Evolutionary conservation across 1,139 yeast genomes (phyloP).

Genomic region (Spathaspora sp.): DNA sequence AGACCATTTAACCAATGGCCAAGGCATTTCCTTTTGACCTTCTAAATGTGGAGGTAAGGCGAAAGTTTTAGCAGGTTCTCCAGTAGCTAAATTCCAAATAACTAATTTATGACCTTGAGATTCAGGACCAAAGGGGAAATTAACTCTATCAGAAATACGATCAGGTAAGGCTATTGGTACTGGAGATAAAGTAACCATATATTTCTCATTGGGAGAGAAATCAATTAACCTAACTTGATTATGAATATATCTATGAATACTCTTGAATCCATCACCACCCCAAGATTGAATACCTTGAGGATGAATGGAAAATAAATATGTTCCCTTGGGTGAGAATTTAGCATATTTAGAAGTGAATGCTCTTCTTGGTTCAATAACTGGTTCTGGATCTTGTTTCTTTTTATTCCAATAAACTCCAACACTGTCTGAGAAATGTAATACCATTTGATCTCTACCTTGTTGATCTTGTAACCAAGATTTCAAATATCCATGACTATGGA

Average conservation of each 20-base stretch:
- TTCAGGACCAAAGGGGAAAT: slow-evolving; percentile 82
- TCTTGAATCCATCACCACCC: slow-evolving; percentile 85
- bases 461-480: slow-evolving; percentile 90
- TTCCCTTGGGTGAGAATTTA: slow-evolving; percentile 93
- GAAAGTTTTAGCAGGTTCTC: slow-evolving; percentile 85
- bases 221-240: slow-evolving; percentile 88
- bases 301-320: slow-evolving; percentile 82
- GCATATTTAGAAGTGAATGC: slow-evolving; percentile 87
- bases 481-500: slow-evolving; percentile 76
- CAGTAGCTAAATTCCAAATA: slow-evolving; percentile 87
- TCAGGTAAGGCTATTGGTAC: slow-evolving; percentile 76
- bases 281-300: slow-evolving; percentile 95
- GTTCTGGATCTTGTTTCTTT: slow-evolving; percentile 71
- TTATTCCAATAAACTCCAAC: slow-evolving; percentile 91
- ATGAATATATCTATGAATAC: slow-evolving; percentile 79
- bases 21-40: slow-evolving; percentile 71
- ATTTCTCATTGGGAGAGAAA: slow-evolving; percentile 90
- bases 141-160: slow-evolving; percentile 58
- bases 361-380: slow-evolving; percentile 72
- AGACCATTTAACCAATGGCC: slow-evolving; percentile 99
- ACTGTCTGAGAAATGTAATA: slow-evolving; percentile 74
- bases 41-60: slow-evolving; percentile 80
- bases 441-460: slow-evolving; percentile 87
- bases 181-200: slow-evolving; percentile 87
- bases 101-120: slow-evolving; percentile 93